Evolutionary conservation across 768 basidiomycete genomes (phyloP).

Genomic region (Lentinula aciculospora): DNA sequence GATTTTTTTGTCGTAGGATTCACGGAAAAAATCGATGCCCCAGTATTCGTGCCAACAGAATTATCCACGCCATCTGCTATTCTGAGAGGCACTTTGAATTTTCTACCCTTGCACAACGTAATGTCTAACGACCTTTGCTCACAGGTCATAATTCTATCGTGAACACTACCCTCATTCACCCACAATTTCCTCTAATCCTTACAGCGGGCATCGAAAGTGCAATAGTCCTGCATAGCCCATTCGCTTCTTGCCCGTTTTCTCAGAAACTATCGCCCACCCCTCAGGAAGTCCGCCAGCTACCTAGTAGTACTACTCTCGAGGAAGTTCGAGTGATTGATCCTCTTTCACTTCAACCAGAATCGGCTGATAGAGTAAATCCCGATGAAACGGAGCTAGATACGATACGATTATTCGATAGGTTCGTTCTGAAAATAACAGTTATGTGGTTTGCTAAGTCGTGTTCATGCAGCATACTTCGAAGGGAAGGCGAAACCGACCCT

Average conservation of each 20-base stretch:
- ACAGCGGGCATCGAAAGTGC: constrained; percentile 73
- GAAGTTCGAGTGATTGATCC: constrained; percentile 31
- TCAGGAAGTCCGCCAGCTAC: constrained; percentile 40
- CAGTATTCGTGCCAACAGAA: constrained; percentile 55
- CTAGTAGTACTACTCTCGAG: constrained; percentile 18
- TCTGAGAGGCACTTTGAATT: constrained; percentile 40
- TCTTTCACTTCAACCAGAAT: constrained; percentile 23
- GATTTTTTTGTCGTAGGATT: constrained; percentile 31
- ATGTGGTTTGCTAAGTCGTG: constrained; percentile 8
- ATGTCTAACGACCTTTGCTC: neutral
- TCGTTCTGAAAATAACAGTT: constrained; percentile 16
- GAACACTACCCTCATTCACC: constrained; percentile 70
- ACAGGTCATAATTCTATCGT: constrained; percentile 74
- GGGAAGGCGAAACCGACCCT: constrained; percentile 53
- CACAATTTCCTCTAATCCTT: constrained; percentile 56
- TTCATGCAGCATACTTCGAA: constrained; percentile 45
- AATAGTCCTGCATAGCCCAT: constrained; percentile 65
- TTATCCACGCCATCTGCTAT: constrained; percentile 59
- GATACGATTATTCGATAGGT: constrained; percentile 73
- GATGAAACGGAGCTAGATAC: constrained; percentile 35
- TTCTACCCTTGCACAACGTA: neutral
- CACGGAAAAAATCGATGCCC: constrained; percentile 27
- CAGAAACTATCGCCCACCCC: constrained; percentile 41
- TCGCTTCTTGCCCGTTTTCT: constrained; percentile 46
- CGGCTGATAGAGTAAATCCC: constrained; percentile 20